phyloP scores from a whole-genome alignment of 1,284 basidiomycete species.

The Leccinum griseonigrum region DNA sequence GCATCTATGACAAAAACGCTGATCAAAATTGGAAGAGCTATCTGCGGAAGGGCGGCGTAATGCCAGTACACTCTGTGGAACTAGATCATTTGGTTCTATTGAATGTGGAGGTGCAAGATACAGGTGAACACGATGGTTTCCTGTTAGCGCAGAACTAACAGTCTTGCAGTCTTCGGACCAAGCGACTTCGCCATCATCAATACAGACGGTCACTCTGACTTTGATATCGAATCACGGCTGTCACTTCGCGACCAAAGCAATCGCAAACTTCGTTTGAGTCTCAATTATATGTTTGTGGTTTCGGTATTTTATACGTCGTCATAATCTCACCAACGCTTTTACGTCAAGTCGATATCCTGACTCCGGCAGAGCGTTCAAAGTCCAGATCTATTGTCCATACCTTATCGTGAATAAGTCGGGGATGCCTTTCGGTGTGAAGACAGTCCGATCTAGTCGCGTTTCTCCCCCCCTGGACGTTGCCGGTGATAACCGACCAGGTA shows the following conservation, averaged over 20 bases:
- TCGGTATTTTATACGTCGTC: neutral
- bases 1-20: conserved; percentile 95
- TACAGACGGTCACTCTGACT: conserved; percentile 89
- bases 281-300: conserved; percentile 82
- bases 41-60: conserved; percentile 89
- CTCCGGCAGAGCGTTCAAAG: conserved; percentile 97
- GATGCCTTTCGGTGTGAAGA: conserved; percentile 78
- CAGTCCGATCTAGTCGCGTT: conserved; percentile 67
- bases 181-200: conserved; percentile 99
- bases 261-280: conserved; percentile 76
- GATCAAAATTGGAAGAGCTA: conserved; percentile 93
- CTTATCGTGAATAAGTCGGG: conserved; percentile 94
- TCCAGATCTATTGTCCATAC: conserved; percentile 95
- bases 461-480: conserved; percentile 81
- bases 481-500: conserved; percentile 68
- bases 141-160: conserved; percentile 3
- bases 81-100: conserved; percentile 92
- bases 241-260: conserved; percentile 75
- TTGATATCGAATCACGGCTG: conserved; percentile 77
- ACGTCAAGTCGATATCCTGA: conserved; percentile 73
- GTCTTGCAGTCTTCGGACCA: conserved; percentile 76
- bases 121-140: conserved; percentile 48
- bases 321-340: conserved; percentile 1
- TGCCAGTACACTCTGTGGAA: conserved; percentile 97
- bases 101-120: conserved; percentile 89